Evolutionary conservation across 2,329 filamentous ascomycete genomes (phyloP).

Genomic region (Alternaria novae-zelandiae): DNA sequence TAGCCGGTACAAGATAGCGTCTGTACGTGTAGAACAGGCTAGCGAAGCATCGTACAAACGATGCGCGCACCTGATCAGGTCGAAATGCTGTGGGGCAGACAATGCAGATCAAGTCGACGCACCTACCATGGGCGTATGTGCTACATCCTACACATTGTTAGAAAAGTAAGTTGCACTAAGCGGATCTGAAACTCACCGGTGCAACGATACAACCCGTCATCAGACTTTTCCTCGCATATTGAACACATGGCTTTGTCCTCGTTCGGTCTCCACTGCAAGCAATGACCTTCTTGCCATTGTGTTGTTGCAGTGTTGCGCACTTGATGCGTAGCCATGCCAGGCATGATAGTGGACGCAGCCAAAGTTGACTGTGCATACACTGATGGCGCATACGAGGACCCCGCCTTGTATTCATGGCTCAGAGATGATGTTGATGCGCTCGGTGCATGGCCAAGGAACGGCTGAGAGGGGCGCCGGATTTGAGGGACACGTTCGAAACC

Average conservation of each 20-base stretch:
- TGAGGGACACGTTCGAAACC: constrained; percentile 74
- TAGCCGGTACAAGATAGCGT: constrained; percentile 65
- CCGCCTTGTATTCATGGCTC: constrained; percentile 58
- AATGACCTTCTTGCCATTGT: constrained; percentile 86
- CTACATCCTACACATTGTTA: constrained; percentile 59
- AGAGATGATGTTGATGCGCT: constrained; percentile 71
- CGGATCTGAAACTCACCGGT: constrained; percentile 51
- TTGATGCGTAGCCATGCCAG: constrained; percentile 79
- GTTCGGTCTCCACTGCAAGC: constrained; percentile 68
- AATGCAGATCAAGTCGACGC: constrained; percentile 65
- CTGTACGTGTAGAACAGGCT: constrained; percentile 74
- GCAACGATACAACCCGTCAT: constrained; percentile 78
- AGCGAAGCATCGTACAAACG: constrained; percentile 72
- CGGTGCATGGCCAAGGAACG: constrained; percentile 72
- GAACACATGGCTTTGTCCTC: constrained; percentile 70
- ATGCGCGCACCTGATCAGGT: constrained; percentile 70
- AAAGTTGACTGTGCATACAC: constrained; percentile 86
- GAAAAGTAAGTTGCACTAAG: constrained; percentile 10
- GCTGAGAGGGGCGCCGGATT: constrained; percentile 67
- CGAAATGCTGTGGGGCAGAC: constrained; percentile 72
- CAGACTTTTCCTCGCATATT: constrained; percentile 76
- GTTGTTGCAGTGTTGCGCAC: constrained; percentile 79
- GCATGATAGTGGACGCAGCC: constrained; percentile 86
- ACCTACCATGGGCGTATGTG: constrained; percentile 63
- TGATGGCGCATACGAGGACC: constrained; percentile 72